These are phyloP conservation scores for Amanita jacksonii DNA, from an alignment of 768 basidiomycete genomes.

Conservation along the genomic window DNA sequence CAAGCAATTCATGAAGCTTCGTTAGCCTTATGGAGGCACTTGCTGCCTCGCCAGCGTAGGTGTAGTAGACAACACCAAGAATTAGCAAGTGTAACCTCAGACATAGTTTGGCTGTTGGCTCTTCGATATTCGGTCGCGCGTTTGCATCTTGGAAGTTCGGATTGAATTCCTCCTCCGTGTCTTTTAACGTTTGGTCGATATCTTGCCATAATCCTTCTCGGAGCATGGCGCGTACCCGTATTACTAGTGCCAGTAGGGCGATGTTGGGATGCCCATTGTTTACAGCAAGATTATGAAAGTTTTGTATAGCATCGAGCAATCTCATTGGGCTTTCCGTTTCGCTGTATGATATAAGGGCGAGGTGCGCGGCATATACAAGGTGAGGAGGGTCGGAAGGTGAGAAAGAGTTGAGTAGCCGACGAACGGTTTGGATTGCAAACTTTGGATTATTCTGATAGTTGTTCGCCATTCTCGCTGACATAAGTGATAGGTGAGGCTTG, in stretches of 20 bases:
- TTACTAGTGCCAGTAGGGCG: constrained; percentile 38
- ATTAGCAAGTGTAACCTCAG: constrained; percentile 51
- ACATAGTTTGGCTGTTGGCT: constrained; percentile 19
- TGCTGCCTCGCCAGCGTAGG: constrained; percentile 43
- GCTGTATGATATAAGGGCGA: constrained; percentile 37
- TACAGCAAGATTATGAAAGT: constrained; percentile 20
- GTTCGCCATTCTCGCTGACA: constrained; percentile 49
- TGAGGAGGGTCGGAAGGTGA: constrained; percentile 40
- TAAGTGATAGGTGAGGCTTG: constrained; percentile 46
- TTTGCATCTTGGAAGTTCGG: constrained; percentile 19
- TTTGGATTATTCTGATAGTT: constrained; percentile 42
- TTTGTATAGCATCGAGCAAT: constrained; percentile 24
- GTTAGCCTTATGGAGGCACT: constrained; percentile 42
- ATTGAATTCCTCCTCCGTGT: constrained; percentile 42
- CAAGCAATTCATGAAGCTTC: constrained; percentile 57
- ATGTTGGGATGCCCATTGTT: constrained; percentile 31
- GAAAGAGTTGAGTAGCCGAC: constrained; percentile 37
- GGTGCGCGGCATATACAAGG: constrained; percentile 42
- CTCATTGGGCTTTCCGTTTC: constrained; percentile 13
- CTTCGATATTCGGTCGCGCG: constrained; percentile 4
- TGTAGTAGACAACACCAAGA: constrained; percentile 50
- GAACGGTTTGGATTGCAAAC: constrained; percentile 49
- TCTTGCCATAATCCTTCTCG: constrained; percentile 45
- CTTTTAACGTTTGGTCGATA: constrained; percentile 36
- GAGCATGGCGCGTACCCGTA: constrained; percentile 49